Conservation (phyloP, 495 filamentous ascomycete species). For the Penicillium waksmanii region DNA sequence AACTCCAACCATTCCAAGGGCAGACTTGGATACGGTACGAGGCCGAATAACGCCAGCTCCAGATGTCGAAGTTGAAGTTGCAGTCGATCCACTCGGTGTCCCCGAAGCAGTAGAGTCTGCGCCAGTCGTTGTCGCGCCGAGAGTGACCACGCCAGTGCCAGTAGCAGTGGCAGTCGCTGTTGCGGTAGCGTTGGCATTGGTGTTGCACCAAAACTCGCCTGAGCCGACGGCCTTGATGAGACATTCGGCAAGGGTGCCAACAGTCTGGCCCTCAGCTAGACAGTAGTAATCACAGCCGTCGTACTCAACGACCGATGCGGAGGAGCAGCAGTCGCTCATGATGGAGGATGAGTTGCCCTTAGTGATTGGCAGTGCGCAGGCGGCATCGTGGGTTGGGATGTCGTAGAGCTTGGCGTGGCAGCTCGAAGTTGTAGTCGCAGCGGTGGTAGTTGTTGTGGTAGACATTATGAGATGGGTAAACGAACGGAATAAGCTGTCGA, state of each 20-base stretch:
- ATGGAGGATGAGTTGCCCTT: conserved; percentile 36
- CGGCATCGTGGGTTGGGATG: conserved; percentile 43
- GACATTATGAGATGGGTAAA: conserved; percentile 14
- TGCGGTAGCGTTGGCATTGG: conserved; percentile 28
- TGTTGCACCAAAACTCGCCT: conserved; percentile 43
- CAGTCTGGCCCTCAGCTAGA: conserved; percentile 39
- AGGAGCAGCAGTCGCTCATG: conserved; percentile 44
- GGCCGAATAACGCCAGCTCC: conserved; percentile 6
- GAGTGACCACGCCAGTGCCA: conserved; percentile 24
- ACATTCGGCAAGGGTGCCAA: conserved; percentile 40
- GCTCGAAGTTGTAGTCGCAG: conserved; percentile 30
- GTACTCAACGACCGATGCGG: conserved; percentile 44
- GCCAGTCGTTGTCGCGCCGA: conserved; percentile 19
- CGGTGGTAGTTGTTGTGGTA: conserved; percentile 27
- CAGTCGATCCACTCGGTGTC: conserved; percentile 19
- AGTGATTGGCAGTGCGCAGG: conserved; percentile 38
- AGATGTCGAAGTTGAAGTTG: conserved; percentile 22
- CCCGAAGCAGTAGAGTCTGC: conserved; percentile 14
- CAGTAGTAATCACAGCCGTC: conserved; percentile 49
- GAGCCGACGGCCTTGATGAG: conserved; percentile 35
- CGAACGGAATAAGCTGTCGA: conserved; percentile 8
- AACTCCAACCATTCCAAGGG: conserved; percentile 17
- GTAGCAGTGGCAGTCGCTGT: conserved; percentile 43
- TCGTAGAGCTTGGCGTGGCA: conserved; percentile 36
- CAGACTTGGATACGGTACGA: conserved; percentile 21